Conservation (phyloP, 2,329 filamentous ascomycete genomes). For the Fusarium sororula region DNA sequence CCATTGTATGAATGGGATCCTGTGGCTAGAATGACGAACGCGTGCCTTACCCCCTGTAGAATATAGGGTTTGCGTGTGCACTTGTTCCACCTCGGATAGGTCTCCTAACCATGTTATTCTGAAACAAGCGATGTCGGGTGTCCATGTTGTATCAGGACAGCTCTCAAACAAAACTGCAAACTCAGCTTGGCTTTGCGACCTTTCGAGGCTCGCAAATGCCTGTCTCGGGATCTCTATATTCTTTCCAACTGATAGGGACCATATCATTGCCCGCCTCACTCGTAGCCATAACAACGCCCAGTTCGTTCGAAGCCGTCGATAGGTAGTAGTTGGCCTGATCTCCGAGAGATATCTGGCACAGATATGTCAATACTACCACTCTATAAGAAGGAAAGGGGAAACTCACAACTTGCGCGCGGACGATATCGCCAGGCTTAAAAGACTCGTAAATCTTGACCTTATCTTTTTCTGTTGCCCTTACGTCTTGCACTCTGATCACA, state of each 20-base stretch:
- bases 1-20: neutral
- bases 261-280: constrained; percentile 90
- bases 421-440: constrained; percentile 92
- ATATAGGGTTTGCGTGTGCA: neutral
- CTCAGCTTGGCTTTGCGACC: constrained; percentile 90
- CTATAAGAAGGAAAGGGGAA: neutral
- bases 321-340: constrained; percentile 96
- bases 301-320: constrained; percentile 88
- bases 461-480: constrained; percentile 95
- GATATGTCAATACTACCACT: neutral
- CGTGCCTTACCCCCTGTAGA: neutral
- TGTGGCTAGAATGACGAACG: constrained; percentile 4
- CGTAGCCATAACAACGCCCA: constrained; percentile 92
- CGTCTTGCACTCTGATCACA: constrained; percentile 87
- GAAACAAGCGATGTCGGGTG: constrained; percentile 19
- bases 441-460: constrained; percentile 90
- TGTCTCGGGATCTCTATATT: constrained; percentile 86
- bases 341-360: constrained; percentile 78
- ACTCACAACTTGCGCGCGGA: constrained; percentile 82
- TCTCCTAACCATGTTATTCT: constrained; percentile 12
- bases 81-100: neutral
- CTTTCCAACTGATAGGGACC: constrained; percentile 94
- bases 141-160: constrained; percentile 28
- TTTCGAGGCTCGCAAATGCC: constrained; percentile 83
- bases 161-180: constrained; percentile 4